These are phyloP conservation scores for Saraca asoca DNA, from an alignment of 331 rosid species.

Conservation along the genomic window DNA sequence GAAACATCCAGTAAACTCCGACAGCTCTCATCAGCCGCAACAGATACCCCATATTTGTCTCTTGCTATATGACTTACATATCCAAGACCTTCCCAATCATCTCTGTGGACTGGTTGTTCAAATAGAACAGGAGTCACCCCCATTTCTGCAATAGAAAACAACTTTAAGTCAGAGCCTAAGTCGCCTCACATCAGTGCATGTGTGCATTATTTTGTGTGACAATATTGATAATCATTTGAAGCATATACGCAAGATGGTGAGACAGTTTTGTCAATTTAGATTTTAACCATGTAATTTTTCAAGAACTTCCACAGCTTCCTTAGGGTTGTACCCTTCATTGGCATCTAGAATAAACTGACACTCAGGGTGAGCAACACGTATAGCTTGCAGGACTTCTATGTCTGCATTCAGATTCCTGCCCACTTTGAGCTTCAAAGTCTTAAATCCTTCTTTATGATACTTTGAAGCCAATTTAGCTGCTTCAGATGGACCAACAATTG, in stretches of 20 bases:
- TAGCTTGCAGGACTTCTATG: slow-evolving; percentile 81
- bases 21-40: slow-evolving; percentile 98
- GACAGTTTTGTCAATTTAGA: background rate
- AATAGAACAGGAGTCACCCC: slow-evolving; percentile 80
- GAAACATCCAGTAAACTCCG: slow-evolving; percentile 64
- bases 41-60: slow-evolving; percentile 75
- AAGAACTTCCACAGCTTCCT: slow-evolving; percentile 91
- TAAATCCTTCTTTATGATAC: slow-evolving; percentile 78
- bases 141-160: slow-evolving; percentile 59
- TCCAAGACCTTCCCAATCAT: slow-evolving; percentile 98
- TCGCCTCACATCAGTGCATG: slow-evolving; percentile 9
- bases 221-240: slow-evolving; percentile 30
- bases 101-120: slow-evolving; percentile 95
- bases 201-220: slow-evolving; percentile 17
- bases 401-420: slow-evolving; percentile 83
- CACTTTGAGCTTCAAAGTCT: slow-evolving; percentile 80
- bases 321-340: slow-evolving; percentile 77
- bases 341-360: slow-evolving; percentile 90
- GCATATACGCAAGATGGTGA: slow-evolving; percentile 7
- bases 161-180: slow-evolving; percentile 16
- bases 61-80: slow-evolving; percentile 60
- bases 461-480: slow-evolving; percentile 79
- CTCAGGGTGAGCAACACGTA: slow-evolving; percentile 72
- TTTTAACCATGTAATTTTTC: slow-evolving; percentile 71
- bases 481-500: slow-evolving; percentile 77